These are phyloP conservation scores for Auricularia heimuer DNA, from an alignment of 768 basidiomycete species.

Conservation along the genomic window DNA sequence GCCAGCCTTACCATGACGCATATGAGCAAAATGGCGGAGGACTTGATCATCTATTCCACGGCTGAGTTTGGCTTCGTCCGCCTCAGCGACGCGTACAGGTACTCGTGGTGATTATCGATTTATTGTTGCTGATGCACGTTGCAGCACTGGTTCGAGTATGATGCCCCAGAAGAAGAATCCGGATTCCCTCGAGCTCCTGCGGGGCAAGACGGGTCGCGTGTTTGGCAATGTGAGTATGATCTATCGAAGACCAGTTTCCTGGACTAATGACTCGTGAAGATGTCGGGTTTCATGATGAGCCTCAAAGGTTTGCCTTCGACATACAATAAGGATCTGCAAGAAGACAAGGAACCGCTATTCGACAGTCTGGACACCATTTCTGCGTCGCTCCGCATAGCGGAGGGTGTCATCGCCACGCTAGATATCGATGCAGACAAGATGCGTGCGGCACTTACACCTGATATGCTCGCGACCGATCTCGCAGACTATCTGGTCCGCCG, in stretches of 20 bases:
- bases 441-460: conserved; percentile 85
- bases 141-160: conserved; percentile 93
- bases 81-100: conserved; percentile 83
- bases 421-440: conserved; percentile 82
- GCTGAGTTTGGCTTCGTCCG: conserved; percentile 96
- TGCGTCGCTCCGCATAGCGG: conserved; percentile 83
- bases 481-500: conserved; percentile 98
- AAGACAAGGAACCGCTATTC: conserved; percentile 96
- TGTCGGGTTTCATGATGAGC: conserved; percentile 97
- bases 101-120: conserved; percentile 42
- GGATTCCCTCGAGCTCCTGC: conserved; percentile 88
- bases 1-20: conserved; percentile 86
- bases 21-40: conserved; percentile 90
- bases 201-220: conserved; percentile 90
- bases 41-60: conserved; percentile 91
- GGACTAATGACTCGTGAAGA: conserved; percentile 34
- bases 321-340: conserved; percentile 98
- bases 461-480: conserved; percentile 96
- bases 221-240: conserved; percentile 68
- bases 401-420: conserved; percentile 89
- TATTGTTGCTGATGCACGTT: neutral
- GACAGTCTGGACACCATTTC: conserved; percentile 85
- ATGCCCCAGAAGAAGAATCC: conserved; percentile 99
- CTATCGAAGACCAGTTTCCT: conserved; percentile 4
- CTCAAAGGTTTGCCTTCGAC: conserved; percentile 96